Evolutionary conservation across 805 yeast genomes (phyloP), one percentile per base, ranked within the genome.

Genomic region (Helenozyma baotianmanensis): DNA sequence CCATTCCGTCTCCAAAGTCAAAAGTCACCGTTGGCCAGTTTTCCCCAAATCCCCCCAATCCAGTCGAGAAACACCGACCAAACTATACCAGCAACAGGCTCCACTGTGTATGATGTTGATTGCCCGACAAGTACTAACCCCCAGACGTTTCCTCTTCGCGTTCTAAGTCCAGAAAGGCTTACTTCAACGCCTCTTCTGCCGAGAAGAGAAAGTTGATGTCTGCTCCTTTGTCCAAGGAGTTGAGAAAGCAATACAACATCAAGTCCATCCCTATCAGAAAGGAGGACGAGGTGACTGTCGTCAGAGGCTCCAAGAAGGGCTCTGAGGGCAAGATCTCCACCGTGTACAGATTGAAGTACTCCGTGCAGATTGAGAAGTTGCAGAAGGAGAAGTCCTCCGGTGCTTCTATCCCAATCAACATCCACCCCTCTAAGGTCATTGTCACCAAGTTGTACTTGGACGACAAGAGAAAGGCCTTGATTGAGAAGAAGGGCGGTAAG

Each of bases 161-260:
- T 80, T 84, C 95, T 73, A 92, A 92, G 83, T 79, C 97, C 72
- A 89, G 98, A 85, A 92, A 92, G 86, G 97, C 97, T 72, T 85
- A 92, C 83, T 92, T 92, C 90, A 77, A 76, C 62, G 94, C 98
- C 58, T 94, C 97, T 63, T 90, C 98, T 53, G 82, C 90, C 56
- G 86, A 76, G 64, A 86, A 97, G 77, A 86, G 97, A 77, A 75
- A 72, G 56, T 75, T 92, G 70, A 76, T 92, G 82, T 84, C 97
- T 62, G 97, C 98, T 69, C 97, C 97, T 63, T 81, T 92, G 66
- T 90, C 97, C 60, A 92, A 92, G 81, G 98, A 92, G 78, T 85
- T 92, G 74, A 83, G 94, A 71, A 94, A 82, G 71, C 82, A 92
- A 78, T 92, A 89, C 86, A 88, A 88, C 70, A 76, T 92, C 74